phyloP scores from a whole-genome alignment of 2,329 filamentous ascomycete genomes.

The Ceratocystis papillata region DNA sequence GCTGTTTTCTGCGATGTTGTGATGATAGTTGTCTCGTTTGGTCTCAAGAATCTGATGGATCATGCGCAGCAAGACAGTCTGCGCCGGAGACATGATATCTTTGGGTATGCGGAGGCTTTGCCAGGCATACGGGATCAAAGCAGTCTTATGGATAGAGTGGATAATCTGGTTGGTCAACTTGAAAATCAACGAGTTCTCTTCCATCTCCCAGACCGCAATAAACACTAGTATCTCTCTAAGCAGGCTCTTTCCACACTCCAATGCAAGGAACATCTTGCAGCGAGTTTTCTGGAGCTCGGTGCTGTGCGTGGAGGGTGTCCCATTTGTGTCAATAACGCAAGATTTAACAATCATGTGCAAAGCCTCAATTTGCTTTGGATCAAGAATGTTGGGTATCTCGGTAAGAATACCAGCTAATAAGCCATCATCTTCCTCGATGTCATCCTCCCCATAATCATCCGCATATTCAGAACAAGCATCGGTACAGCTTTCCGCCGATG shows the following conservation, averaged over 20 bases:
- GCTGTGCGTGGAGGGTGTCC: slow-evolving; percentile 29
- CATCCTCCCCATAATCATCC: slow-evolving; percentile 45
- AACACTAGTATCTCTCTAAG: slow-evolving; percentile 87
- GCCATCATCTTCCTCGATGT: slow-evolving; percentile 61
- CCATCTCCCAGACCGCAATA: slow-evolving; percentile 92
- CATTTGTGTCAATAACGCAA: slow-evolving; percentile 75
- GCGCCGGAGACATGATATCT: slow-evolving; percentile 89
- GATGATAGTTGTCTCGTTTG: slow-evolving; percentile 20
- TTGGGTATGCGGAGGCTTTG: slow-evolving; percentile 84
- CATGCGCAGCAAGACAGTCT: slow-evolving; percentile 83
- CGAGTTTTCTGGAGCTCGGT: slow-evolving; percentile 82
- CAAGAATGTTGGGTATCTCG: slow-evolving; percentile 86
- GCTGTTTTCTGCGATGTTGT: slow-evolving; percentile 14
- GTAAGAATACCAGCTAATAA: slow-evolving; percentile 76
- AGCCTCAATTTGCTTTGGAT: slow-evolving; percentile 90
- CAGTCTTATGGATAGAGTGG: slow-evolving; percentile 80
- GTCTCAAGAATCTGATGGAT: slow-evolving; percentile 35
- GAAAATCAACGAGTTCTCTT: slow-evolving; percentile 87
- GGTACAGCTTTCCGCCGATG: slow-evolving; percentile 18
- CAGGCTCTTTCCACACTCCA: slow-evolving; percentile 82
- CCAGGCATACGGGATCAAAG: slow-evolving; percentile 83
- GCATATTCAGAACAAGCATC: slow-evolving; percentile 23
- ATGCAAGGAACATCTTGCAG: slow-evolving; percentile 77
- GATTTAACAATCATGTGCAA: slow-evolving; percentile 96
- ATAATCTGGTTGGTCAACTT: slow-evolving; percentile 95